These are phyloP conservation scores for Fusarium sp. DNA, from an alignment of 2,329 filamentous ascomycete genomes.

Conservation along the genomic window DNA sequence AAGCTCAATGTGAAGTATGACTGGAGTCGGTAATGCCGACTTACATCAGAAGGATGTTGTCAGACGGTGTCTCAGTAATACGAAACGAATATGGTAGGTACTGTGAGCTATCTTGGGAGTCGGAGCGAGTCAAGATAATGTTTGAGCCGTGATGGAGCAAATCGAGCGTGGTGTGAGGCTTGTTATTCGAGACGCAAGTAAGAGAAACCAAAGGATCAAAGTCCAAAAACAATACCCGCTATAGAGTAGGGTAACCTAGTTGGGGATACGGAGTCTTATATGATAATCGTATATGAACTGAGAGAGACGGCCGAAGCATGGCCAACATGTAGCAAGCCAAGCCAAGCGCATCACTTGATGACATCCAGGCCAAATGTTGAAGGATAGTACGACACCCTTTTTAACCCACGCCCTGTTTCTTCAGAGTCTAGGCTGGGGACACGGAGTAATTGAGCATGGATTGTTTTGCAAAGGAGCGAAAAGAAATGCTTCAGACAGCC, in stretches of 20 bases:
- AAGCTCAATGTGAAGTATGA: slow-evolving; percentile 20
- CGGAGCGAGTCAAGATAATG: slow-evolving; percentile 13
- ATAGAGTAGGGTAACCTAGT: slow-evolving; percentile 14
- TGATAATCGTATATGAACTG: slow-evolving; percentile 39
- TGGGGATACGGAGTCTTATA: slow-evolving; percentile 48
- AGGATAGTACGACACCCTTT: slow-evolving; percentile 46
- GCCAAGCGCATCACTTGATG: slow-evolving; percentile 44
- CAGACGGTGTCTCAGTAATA: slow-evolving; percentile 34
- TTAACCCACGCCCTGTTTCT: slow-evolving; percentile 29
- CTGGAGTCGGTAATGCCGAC: slow-evolving; percentile 29
- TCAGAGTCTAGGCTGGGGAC: slow-evolving; percentile 26
- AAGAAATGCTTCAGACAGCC: slow-evolving; percentile 48
- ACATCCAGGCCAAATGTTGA: slow-evolving; percentile 32
- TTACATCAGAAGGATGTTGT: slow-evolving; percentile 39
- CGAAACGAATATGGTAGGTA: slow-evolving; percentile 26
- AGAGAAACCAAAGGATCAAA: slow-evolving; percentile 13
- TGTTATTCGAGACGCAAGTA: slow-evolving; percentile 1
- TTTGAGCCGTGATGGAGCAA: slow-evolving; percentile 13
- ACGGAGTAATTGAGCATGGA: slow-evolving; percentile 37
- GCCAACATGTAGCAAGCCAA: slow-evolving; percentile 46
- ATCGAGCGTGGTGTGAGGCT: slow-evolving; percentile 8
- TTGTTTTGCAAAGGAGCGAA: slow-evolving; percentile 43
- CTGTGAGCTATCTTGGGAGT: slow-evolving; percentile 14
- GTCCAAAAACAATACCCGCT: slow-evolving; percentile 11
- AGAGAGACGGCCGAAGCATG: slow-evolving; percentile 39